Percentiles rank a stretch among this genome's conserved stretches.
Conservation (phyloP, 495 filamentous ascomycete species). For the Astrothelium macrocarpum region DNA sequence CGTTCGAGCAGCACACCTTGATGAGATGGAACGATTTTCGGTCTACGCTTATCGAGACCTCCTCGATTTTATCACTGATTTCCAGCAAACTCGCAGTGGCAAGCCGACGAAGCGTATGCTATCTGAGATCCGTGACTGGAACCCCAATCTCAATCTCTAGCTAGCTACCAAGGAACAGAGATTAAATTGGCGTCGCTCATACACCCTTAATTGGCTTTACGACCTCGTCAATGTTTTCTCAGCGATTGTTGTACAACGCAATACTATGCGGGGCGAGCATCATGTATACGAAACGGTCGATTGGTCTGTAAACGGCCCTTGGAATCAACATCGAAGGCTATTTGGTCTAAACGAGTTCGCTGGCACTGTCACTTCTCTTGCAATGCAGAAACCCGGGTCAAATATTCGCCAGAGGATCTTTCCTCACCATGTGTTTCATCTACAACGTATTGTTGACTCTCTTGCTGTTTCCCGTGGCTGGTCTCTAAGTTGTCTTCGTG, state of each 20-base stretch:
- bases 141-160: conserved; percentile 36
- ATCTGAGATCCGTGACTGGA: conserved; percentile 32
- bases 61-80: conserved; percentile 40
- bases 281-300: conserved; percentile 29
- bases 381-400: conserved; percentile 34
- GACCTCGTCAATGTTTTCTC: conserved; percentile 40
- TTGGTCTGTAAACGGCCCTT: conserved; percentile 27
- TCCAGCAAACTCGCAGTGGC: conserved; percentile 35
- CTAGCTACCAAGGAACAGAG: conserved; percentile 30
- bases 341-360: conserved; percentile 37
- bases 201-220: conserved; percentile 45
- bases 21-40: conserved; percentile 37
- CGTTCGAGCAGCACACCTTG: conserved; percentile 18
- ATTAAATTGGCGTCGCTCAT: conserved; percentile 37
- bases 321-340: conserved; percentile 27
- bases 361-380: conserved; percentile 30
- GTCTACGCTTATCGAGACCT: conserved; percentile 37
- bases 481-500: conserved; percentile 26
- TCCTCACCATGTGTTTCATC: conserved; percentile 39
- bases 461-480: conserved; percentile 35
- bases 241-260: conserved; percentile 34
- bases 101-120: conserved; percentile 40
- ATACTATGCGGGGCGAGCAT: conserved; percentile 26
- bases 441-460: conserved; percentile 41
- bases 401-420: conserved; percentile 35